A percentile compares a stretch with the other conserved stretches of the same genome.
Conservation (phyloP, 768 basidiomycete species). For the Fistulinella prunicolor region DNA sequence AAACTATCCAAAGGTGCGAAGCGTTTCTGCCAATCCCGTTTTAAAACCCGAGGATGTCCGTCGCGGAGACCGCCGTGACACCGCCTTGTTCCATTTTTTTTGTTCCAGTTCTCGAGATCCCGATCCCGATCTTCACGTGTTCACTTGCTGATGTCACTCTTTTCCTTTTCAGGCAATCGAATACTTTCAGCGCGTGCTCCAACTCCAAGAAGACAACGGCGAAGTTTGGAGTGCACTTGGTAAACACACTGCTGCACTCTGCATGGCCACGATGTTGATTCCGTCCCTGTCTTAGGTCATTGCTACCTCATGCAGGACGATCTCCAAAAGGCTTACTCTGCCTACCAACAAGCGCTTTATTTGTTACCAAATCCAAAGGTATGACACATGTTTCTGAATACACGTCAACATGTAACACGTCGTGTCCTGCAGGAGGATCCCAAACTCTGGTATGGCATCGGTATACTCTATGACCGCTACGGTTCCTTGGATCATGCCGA, state of each 20-base stretch:
- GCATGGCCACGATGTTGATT: slow-evolving; percentile 12
- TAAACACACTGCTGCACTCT: slow-evolving; percentile 35
- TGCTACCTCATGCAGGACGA: slow-evolving; percentile 99
- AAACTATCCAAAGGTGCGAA: slow-evolving; percentile 86
- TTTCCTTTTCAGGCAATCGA: slow-evolving; percentile 75
- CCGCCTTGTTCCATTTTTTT: slow-evolving; percentile 17
- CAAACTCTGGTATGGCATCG: slow-evolving; percentile 99
- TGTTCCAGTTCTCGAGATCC: slow-evolving; percentile 20
- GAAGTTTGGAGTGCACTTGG: slow-evolving; percentile 98
- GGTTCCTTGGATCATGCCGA: slow-evolving; percentile 98
- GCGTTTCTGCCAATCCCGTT: slow-evolving; percentile 30
- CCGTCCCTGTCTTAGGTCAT: slow-evolving; percentile 55
- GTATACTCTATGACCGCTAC: slow-evolving; percentile 97
- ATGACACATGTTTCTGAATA: slow-evolving; percentile 9
- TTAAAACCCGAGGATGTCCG: slow-evolving; percentile 34
- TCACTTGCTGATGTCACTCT: slow-evolving; percentile 29
- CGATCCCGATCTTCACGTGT: slow-evolving; percentile 32
- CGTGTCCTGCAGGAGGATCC: slow-evolving; percentile 71
- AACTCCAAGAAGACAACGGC: slow-evolving; percentile 92
- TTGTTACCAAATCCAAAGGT: slow-evolving; percentile 95
- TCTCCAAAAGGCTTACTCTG: slow-evolving; percentile 96
- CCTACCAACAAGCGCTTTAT: slow-evolving; percentile 97
- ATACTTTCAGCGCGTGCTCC: slow-evolving; percentile 90
- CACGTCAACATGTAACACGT: slow-evolving; percentile 8
- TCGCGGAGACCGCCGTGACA: slow-evolving; percentile 22